Base-by-base conservation (phyloP, 495 filamentous ascomycete genomes). In the Letharia columbiana region DNA sequence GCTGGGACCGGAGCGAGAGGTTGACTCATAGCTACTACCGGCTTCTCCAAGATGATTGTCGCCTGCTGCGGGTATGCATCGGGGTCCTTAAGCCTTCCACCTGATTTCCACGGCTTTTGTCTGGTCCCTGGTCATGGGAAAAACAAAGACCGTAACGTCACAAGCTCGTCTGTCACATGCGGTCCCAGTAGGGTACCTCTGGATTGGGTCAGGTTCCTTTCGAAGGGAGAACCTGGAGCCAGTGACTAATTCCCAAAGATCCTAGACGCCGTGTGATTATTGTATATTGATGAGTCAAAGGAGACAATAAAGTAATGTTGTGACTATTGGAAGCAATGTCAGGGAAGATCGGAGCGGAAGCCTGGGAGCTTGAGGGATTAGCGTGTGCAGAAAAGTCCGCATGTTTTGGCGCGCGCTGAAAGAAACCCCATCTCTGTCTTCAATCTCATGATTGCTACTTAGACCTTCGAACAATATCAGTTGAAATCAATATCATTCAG, bases 1-100 rank as follows among this genome's bases (percentile, higher is more conserved):
- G 65, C 50, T 47, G 65, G 64, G 6, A 58, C 42, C 15, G 68
- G 65, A 10, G 61, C 39, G 20, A 61, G 44, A 56, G 45, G 54
- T 23, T 31, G 61, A 63, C 65, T 69, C 68, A 69, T 69, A 18
- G 61, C 56, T 49, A 40, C 44, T 54, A 50, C 39, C 35, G 45
- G 35, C 57, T 33, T 56, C 28, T 47, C 45, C 33, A 40, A 28
- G 15, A 33, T 56, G 31, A 20, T 45, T 52, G 3, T 42, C 31
- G 37, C 37, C 15, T 61, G 47, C 20, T 61, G 15, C 23, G 8
- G n/a, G 6, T 17, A n/a, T 54, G 37, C 57, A 66, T 61, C 37
- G 3, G 44, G 33, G 10, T n/a, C 20, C 20, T 49, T 20, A 13
- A 17, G 31, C 40, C 42, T 59, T 28, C 17, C 31, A 23, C 54